Base-by-base conservation (phyloP, 495 filamentous ascomycete species). In the Xylaria bambusicola region DNA sequence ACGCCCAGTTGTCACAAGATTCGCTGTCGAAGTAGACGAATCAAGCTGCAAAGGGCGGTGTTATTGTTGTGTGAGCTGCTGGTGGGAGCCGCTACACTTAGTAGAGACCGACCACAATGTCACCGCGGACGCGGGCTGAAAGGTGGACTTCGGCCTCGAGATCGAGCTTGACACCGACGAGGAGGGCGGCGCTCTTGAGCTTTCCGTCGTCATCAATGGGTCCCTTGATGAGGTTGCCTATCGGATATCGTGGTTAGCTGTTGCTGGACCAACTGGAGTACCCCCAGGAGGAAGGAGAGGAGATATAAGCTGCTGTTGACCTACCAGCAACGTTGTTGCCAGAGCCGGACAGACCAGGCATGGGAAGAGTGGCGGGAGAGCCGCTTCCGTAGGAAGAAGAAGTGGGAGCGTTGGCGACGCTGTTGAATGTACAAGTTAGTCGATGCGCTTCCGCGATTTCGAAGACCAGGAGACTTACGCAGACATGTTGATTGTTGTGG, bases 121-220 rank as follows among this genome's bases (percentile, higher is more conserved):
- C 63, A 50, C 63, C 63, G 27, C 63, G 63, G 51, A 66, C 63
- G 52, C 63, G 55, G 38, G 63, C 63, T 18, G 63, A 62, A 53
- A 56, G 56, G 27, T 66, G 63, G 17, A 66, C 20, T 42, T 66
- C 63, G 60, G 63, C 63, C 52, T 66, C 63, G 57, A 66, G 60
- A 57, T 66, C 63, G 50, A 66, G 69, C 68, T 77, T 77, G 69
- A 77, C 73, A 52, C 75, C 75, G 45, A 77, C 66, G 65, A 76
- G 54, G 52, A 77, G 67, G 20, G 72, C 73, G 0, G 75, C 73
- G 40, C 71, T 71, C 53, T 75, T 77, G 44, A 76, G 66, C 35
- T 70, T 69, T 23, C 75, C 75, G 17, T 69, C 57, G 9, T 75
- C 71, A 45, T 77, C 73, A 10, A 69, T 66, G 8, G 75, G 66